Evolutionary conservation across 108 stramenopile genomes (phyloP), one percentile per base, ranked within the genome.

Genomic region (Skeletonema tropicum): DNA sequence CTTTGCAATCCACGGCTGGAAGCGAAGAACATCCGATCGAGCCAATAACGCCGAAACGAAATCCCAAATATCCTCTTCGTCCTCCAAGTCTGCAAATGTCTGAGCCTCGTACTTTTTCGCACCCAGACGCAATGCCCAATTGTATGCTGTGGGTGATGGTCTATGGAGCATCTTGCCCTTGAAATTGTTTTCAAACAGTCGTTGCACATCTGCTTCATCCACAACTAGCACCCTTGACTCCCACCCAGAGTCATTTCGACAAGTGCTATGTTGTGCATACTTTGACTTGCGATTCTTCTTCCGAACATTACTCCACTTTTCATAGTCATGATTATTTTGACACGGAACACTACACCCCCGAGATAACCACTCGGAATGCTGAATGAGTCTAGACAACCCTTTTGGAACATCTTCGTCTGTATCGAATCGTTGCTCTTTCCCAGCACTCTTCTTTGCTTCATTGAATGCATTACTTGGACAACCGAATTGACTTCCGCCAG

Each of bases 401-500:
- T 62, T 31, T 9, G 72, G 79, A 63, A 79, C 68, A 29, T 68
- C 41, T 12, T 73, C 48, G 9, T 65, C 17, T 25, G 14, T 12
- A 46, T n/a, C 14, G 45, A 46, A 14, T 49, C 48, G 6, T 49
- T 19, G 26, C 26, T 29, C 19, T 19, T 11, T 41, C 3, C 39
- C 12, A 13, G 4, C 3, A 21, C 19, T 49, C 48, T 14, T 19
- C 6, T 19, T 7, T 49, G 25, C 45, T 6, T 70, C 70, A 25
- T 59, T 38, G 21, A 49, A 76, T 11, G 67, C 35, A 17, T 71
- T 64, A 6, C 32, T 11, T 0, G 72, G 79, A 59, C 79, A 79
- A 30, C 79, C 72, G 13, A 79, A 79, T 25, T 79, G 79, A 31
- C 57, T 59, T 5, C 68, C 68, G n/a, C 42, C 33, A 8, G 60